Evolutionary conservation across 2,329 filamentous ascomycete species (phyloP), one percentile per base, ranked within the genome.

Genomic region (Plenodomus lindquistii): DNA sequence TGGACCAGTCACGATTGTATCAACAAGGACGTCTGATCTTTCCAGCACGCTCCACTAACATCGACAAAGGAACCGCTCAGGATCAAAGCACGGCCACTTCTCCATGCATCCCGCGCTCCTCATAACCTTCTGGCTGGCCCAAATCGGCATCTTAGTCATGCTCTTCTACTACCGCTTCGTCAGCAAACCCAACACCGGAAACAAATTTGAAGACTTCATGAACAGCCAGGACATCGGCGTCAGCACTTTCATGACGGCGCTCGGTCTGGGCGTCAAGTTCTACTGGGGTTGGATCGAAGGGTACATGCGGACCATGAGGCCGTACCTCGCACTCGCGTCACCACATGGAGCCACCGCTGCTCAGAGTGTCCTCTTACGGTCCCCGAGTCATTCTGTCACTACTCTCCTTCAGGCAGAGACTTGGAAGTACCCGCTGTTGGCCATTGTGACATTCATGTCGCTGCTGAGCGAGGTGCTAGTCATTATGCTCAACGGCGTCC

Each of bases 81-180:
- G 22, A 24, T 24, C 22, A 10, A 24, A 24, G 22, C 22, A 39
- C 13, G 35, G 16, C 8, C 48, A 34, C 5, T 19, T 36, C 2
- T 20, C 42, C 8, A 38, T 51, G 34, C 29, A 39, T 44, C 41
- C 49, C 9, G 21, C 16, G 1, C 7, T 21, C 8, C 35, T 48
- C 16, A 29, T 20, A 16, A 3, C n/a, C 2, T 52, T 48, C 18
- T 41, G 40, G 3, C n/a, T 48, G n/a, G 24, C 37, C 11, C 44
- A 44, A 15, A 16, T 48, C 18, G 45, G n/a, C 16, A 24, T 52
- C 15, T 21, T 52, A 9, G 16, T 37, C 22, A 19, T 54, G 22
- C 31, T 54, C 18, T 22, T 51, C 20, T 54, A 54, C 45, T 54
- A 54, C 34, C 38, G 44, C 20, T 52, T 45, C n/a, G 34, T 51